phyloP scores from a whole-genome alignment of 2,329 filamentous ascomycete species.

The Plenodomus tracheiphilus region DNA sequence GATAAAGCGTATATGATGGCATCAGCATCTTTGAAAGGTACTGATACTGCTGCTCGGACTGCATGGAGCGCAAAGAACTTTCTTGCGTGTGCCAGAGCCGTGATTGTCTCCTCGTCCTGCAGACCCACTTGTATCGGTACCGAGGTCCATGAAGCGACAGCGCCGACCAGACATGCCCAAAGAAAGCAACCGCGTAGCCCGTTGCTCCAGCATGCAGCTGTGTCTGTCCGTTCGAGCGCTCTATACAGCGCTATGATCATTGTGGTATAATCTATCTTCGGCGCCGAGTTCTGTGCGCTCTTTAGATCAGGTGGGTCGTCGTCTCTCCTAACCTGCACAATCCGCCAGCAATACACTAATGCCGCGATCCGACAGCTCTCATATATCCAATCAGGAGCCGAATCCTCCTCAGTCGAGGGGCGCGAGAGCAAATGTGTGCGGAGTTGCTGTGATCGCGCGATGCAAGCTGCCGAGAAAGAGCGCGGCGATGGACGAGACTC shows the following conservation, averaged over 20 bases:
- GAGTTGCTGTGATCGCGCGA: constrained; percentile 29
- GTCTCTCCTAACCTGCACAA: constrained; percentile 32
- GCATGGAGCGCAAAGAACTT: constrained; percentile 38
- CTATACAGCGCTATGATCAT: constrained; percentile 27
- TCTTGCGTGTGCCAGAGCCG: constrained; percentile 22
- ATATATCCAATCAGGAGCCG: constrained; percentile 34
- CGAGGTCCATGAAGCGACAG: constrained; percentile 28
- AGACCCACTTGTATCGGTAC: constrained; percentile 1
- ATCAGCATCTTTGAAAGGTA: constrained; percentile 25
- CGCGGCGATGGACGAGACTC: constrained; percentile 7
- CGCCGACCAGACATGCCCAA: constrained; percentile 38
- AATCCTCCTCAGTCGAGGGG: constrained; percentile 15
- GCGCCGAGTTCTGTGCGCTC: constrained; percentile 13
- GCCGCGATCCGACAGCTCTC: constrained; percentile 37
- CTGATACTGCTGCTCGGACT: constrained; percentile 20
- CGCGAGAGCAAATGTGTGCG: constrained; percentile 23
- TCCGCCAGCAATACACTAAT: constrained; percentile 35
- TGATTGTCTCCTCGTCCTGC: constrained; percentile 9
- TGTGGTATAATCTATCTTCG: constrained; percentile 9
- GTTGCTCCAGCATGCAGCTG: constrained; percentile 24
- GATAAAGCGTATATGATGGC: constrained; percentile 27
- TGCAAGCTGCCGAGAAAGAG: constrained; percentile 19
- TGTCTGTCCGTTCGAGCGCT: constrained; percentile 30
- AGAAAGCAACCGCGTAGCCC: constrained; percentile 32
- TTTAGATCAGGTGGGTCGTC: constrained; percentile 24